Base-by-base conservation (phyloP, 805 yeast genomes). In the Yarrowia alimentaria region DNA sequence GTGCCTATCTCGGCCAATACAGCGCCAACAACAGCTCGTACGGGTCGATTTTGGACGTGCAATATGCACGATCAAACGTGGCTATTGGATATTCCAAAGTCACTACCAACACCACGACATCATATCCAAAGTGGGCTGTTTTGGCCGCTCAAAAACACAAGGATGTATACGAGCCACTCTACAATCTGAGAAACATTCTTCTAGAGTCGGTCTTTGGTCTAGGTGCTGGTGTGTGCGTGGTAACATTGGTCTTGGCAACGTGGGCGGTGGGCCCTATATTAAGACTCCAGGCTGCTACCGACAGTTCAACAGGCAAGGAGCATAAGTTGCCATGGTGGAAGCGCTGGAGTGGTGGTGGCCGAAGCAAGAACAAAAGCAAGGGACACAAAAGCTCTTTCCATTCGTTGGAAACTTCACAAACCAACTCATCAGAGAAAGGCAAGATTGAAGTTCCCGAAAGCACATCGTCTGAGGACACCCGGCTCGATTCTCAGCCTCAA, bases 181-280 rank as follows among this genome's bases (percentile, higher is more conserved):
- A 74, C 22, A 76, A 73, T 55, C 68, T 89, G 40, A 73, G 83
- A 1, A 77, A 78, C 56, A 83, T 89, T 53, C 80, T 87, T 54
- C 74, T 81, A 31, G 94, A 93, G 6, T 81, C 85, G 1, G 87
- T 85, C 28, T 70, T 89, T 30, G 32, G 56, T 1, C 55, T 60
- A 12, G 94, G 85, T 1, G 79, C 83, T 13, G 93, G 91, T 4
- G 85, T 71, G 3, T 77, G 82, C 55, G 77, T 87, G 72, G 79
- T 84, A 56, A 56, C 87, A 1, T 63, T 86, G 13, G 84, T 95
- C 0, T 77, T 88, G 63, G 89, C 94, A 3, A 65, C 87, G 42
- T 84, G 82, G 75, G 87, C 90, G 21, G 91, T 88, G 6, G 68
- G 84, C 55, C 96, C 97, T 0, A 88, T 89, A 54, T 75, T 86